Evolutionary conservation across 1,284 basidiomycete genomes (phyloP), one percentile per base, ranked within the genome.

Genomic region (Tilletia setariae): DNA sequence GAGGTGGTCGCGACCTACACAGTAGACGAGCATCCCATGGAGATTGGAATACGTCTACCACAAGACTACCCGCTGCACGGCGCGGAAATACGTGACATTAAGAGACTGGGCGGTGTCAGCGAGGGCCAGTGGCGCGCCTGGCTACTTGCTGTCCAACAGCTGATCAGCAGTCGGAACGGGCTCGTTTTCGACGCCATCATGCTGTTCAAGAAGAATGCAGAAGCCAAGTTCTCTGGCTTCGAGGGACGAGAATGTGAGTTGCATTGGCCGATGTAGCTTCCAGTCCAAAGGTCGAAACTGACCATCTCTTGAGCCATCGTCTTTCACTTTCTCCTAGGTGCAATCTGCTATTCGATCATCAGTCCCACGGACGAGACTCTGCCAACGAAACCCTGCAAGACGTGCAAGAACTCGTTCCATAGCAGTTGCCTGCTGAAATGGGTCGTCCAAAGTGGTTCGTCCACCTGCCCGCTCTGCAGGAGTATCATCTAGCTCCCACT

Each of bases 121-220:
- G 94, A 97, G 79, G 89, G 89, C 70, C 88, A 89, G 70, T 98
- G 95, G 94, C 86, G 94, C 72, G 90, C 91, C 0, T 98, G 95
- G 96, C 86, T 97, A 68, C 87, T 98, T 44, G 91, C 90, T 25
- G 90, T 97, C 35, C 93, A 95, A 82, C 94, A 97, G 84, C 90
- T 91, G 30, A 89, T 96, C 68, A 92, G 91, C 2, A 77, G 67
- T 35, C 66, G 94, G 90, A 94, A 95, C 79, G 94, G 94, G 3
- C 88, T 90, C 56, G 91, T 99, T 49, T 86, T 92, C 35, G 96
- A 98, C 78, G 94, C 92, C 0, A 83, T 98, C n/a, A 88, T 88
- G 19, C 85, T 97, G 69, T 98, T 97, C 87, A 96, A 95, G 85
- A 91, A 91, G 84, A 98, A 98, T 94, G 96, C 83, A 90, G 80